Evolutionary conservation across 768 basidiomycete species (phyloP).

Genomic region (Mycena capillaripes): DNA sequence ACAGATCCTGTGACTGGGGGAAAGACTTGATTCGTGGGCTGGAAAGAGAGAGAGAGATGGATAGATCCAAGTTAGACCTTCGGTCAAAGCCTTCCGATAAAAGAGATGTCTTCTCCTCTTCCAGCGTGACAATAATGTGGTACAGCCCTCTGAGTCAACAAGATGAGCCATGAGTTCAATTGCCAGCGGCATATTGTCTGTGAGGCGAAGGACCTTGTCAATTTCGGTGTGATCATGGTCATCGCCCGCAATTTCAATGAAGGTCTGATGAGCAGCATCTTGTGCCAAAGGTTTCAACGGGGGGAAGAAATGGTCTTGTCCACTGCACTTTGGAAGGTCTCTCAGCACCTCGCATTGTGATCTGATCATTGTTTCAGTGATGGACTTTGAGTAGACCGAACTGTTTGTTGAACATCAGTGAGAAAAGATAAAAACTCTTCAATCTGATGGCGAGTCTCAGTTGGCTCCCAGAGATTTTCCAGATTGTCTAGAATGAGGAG

Average conservation of each 20-base stretch:
- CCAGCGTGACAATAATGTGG: too few species aligned
- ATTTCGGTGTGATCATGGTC: neutral
- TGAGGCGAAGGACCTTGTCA: neutral
- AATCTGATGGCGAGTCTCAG: neutral
- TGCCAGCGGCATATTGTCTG: neutral
- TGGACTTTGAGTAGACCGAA: neutral
- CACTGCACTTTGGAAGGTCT: neutral
- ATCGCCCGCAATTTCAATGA: slow-evolving; percentile 15
- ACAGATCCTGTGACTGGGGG: neutral
- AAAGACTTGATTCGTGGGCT: neutral
- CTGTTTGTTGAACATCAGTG: neutral
- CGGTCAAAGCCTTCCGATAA: too few species aligned
- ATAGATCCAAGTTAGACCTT: neutral
- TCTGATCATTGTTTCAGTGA: neutral
- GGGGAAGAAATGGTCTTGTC: neutral
- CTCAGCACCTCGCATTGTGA: slow-evolving; percentile 17
- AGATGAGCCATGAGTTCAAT: neutral
- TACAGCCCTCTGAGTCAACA: neutral
- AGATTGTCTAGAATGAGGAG: slow-evolving; percentile 14
- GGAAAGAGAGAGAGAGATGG: neutral
- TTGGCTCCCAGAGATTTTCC: slow-evolving; percentile 3
- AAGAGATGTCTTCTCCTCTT: too few species aligned
- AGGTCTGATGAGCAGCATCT: neutral
- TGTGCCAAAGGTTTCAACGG: neutral
- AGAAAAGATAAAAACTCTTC: slow-evolving; percentile 6